These are phyloP conservation scores for Lasiosphaeris hirsuta DNA, from an alignment of 495 filamentous ascomycete genomes.

Conservation along the genomic window DNA sequence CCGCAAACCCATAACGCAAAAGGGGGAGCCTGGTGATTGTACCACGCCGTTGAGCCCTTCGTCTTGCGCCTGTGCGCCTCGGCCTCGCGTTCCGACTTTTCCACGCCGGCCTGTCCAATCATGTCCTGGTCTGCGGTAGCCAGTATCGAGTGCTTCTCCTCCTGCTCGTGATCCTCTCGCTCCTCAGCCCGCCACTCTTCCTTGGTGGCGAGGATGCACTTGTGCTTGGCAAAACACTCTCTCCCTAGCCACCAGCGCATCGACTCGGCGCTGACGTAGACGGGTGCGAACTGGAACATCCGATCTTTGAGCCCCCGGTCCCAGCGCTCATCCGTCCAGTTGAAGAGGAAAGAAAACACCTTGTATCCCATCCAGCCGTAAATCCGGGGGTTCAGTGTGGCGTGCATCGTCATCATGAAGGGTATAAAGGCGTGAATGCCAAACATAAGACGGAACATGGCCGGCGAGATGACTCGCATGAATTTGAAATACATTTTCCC, in stretches of 20 bases:
- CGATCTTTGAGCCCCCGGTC: conserved; percentile 74
- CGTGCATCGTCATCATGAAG: conserved; percentile 86
- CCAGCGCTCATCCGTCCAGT: conserved; percentile 86
- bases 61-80: conserved; percentile 23
- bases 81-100: conserved; percentile 8
- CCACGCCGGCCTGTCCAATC: conserved; percentile 1
- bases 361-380: conserved; percentile 88
- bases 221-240: conserved; percentile 86
- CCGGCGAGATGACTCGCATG: conserved; percentile 75
- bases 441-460: conserved; percentile 76
- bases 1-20: conserved; percentile 89
- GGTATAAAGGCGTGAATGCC: conserved; percentile 96
- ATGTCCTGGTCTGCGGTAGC: conserved; percentile 16
- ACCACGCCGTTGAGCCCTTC: conserved; percentile 66
- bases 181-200: conserved; percentile 64
- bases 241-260: conserved; percentile 96
- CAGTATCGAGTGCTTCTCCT: conserved; percentile 13
- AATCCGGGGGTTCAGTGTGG: conserved; percentile 55
- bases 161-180: conserved; percentile 51
- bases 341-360: conserved; percentile 87
- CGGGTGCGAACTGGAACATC: conserved; percentile 88
- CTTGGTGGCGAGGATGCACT: conserved; percentile 80
- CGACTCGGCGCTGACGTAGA: conserved; percentile 83
- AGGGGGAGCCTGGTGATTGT: conserved; percentile 71
- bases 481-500: conserved; percentile 89